phyloP scores from a whole-genome alignment of 306 rosid species.

The Biancaea sappan region DNA sequence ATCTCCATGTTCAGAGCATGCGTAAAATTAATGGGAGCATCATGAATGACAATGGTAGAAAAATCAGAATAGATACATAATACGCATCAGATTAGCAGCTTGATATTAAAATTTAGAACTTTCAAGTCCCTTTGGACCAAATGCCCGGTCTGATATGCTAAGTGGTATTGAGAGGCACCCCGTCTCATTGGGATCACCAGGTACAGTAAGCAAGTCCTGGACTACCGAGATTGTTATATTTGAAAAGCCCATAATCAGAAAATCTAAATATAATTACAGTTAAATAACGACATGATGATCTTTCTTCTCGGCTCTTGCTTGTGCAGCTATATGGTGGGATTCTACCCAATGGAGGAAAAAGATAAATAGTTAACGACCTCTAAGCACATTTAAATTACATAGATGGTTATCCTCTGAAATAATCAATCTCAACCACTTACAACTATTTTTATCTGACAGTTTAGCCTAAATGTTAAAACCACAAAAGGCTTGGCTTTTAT shows the following conservation, averaged over 20 bases:
- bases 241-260: neutral
- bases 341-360: neutral
- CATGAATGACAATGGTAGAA: slow-evolving; percentile 9
- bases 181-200: neutral
- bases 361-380: neutral
- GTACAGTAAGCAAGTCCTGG: neutral
- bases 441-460: neutral
- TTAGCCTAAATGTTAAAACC: neutral
- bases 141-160: neutral
- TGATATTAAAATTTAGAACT: neutral
- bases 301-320: neutral
- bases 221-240: neutral
- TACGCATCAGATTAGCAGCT: slow-evolving; percentile 2
- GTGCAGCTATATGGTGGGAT: neutral
- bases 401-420: neutral
- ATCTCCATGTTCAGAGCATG: slow-evolving; percentile 15
- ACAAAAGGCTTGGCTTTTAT: neutral
- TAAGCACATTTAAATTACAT: neutral
- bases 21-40: slow-evolving; percentile 12
- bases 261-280: neutral
- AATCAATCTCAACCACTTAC: neutral
- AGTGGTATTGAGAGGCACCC: neutral
- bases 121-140: neutral
- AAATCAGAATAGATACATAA: slow-evolving; percentile 5
- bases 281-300: neutral